These are phyloP conservation scores for Coemansia umbellata DNA, from an alignment of 192 early-diverging fungal genomes.

Conservation along the genomic window DNA sequence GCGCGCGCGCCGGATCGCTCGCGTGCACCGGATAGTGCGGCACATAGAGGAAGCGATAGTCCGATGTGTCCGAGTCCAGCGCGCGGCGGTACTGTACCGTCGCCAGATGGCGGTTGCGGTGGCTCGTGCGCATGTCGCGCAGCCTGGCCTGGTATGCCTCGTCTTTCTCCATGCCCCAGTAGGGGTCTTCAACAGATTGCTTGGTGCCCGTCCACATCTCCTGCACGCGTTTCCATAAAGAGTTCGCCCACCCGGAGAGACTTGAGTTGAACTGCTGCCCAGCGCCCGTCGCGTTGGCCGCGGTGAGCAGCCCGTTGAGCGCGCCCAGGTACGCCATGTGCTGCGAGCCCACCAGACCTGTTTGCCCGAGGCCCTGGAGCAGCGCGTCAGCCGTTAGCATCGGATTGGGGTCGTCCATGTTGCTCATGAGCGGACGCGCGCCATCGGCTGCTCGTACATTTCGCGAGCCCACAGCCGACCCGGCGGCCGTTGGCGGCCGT, in stretches of 20 bases:
- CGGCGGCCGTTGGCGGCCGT: conserved; percentile 2
- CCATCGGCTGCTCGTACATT: neutral
- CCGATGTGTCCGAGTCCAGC: conserved; percentile 54
- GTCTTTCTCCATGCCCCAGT: conserved; percentile 43
- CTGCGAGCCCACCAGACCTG: conserved; percentile 31
- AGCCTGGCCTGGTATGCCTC: conserved; percentile 49
- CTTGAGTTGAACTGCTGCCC: conserved; percentile 2
- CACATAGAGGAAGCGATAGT: conserved; percentile 61
- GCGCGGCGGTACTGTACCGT: conserved; percentile 52
- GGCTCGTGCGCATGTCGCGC: conserved; percentile 40
- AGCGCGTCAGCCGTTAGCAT: conserved; percentile 29
- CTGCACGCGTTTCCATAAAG: conserved; percentile 31
- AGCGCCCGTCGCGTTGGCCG: conserved; percentile 8
- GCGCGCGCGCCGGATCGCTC: conserved; percentile 54
- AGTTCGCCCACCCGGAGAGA: conserved; percentile 5
- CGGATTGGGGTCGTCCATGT: conserved; percentile 32
- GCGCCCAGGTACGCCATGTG: conserved; percentile 33
- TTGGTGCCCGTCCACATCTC: conserved; percentile 14
- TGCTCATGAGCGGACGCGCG: neutral
- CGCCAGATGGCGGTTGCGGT: conserved; percentile 52
- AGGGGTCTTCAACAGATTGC: conserved; percentile 13
- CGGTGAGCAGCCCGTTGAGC: conserved; percentile 28
- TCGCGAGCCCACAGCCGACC: neutral
- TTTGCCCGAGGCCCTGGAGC: conserved; percentile 33
- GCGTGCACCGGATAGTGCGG: conserved; percentile 50